Base-by-base conservation (phyloP, 1,284 basidiomycete genomes). In the Apiotrichum siamense region DNA sequence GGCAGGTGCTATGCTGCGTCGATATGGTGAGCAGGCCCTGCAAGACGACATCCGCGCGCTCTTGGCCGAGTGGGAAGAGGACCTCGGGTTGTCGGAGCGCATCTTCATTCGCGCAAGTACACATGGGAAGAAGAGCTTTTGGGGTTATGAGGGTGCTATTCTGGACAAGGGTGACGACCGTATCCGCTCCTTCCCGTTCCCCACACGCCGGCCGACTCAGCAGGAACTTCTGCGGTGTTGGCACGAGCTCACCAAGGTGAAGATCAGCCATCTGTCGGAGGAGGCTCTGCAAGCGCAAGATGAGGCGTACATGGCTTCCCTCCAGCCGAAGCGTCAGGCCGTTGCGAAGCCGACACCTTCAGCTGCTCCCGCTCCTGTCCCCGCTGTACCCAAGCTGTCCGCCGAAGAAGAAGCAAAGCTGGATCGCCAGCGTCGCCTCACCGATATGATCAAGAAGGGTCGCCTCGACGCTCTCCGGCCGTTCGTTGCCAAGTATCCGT, bases 11-110 rank as follows among this genome's bases (percentile, higher is more conserved):
- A 83, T 83, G 75, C 79, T 99, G 17, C 86, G 96, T 69, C 83
- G 96, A 55, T 96, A 97, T 68, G 96, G 96, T 48, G 96, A 98
- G 70, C 85, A 88, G 67, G 88, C 90, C 17, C 77, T 99, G 41
- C 83, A 84, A 63, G 91, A 97, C 85, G 92, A 97, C 67, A 93
- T 97, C 52, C 84, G 87, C 33, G 82, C 78, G 53, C 77, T 97
- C 10, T 73, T 97, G 44, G 66, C 73, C 44, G 87, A 88, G 18
- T 97, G 92, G 92, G 77, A 78, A 17, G 87, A 92, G 17, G 88
- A 94, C 31, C 81, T 97, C 20, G 67, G 81, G 9, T 78, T 78
- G 13, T 89, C 87, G 55, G 90, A 97, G 69, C 77, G 86, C 43
- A 87, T 97, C 50, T 97, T 88, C 77, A 83, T 97, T 45, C 82